phyloP scores from a whole-genome alignment of 1,284 basidiomycete genomes.

The Erythrobasidium hasegawianum region DNA sequence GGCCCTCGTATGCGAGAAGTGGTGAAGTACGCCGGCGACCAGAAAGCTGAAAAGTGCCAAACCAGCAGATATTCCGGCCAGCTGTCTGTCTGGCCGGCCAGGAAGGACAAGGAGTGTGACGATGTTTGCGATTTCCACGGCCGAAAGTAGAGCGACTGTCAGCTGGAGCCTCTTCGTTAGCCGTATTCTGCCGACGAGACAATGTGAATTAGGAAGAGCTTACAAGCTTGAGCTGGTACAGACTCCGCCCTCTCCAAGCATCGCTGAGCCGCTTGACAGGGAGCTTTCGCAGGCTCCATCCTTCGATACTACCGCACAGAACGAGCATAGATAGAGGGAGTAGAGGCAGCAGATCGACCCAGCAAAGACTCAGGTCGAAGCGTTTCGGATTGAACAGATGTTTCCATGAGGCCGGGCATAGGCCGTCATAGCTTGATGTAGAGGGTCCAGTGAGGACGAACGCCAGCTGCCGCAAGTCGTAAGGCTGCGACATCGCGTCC shows the following conservation, averaged over 20 bases:
- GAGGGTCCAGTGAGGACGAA: slow-evolving; percentile 20
- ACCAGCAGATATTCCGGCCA: slow-evolving; percentile 18
- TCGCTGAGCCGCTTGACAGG: slow-evolving; percentile 17
- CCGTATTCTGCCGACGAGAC: neutral
- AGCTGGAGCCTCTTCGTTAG: slow-evolving; percentile 3
- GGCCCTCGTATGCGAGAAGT: slow-evolving; percentile 67
- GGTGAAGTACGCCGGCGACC: slow-evolving; percentile 25
- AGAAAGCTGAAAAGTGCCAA: slow-evolving; percentile 48
- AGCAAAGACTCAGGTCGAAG: slow-evolving; percentile 30
- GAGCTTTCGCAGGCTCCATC: slow-evolving; percentile 25
- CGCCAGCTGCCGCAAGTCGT: slow-evolving; percentile 12
- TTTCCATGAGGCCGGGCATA: slow-evolving; percentile 24
- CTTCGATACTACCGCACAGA: slow-evolving; percentile 15
- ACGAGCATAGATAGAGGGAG: slow-evolving; percentile 30
- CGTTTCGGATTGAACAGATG: slow-evolving; percentile 18
- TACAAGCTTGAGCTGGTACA: slow-evolving; percentile 27
- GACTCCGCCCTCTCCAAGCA: slow-evolving; percentile 8
- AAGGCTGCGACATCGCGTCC: neutral
- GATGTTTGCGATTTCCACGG: slow-evolving; percentile 34
- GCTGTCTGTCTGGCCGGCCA: slow-evolving; percentile 29
- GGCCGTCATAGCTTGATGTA: slow-evolving; percentile 8
- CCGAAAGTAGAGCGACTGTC: slow-evolving; percentile 42
- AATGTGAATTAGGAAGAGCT: neutral
- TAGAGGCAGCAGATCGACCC: slow-evolving; percentile 30
- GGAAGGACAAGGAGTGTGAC: slow-evolving; percentile 45